phyloP scores from a whole-genome alignment of 2,329 filamentous ascomycete species.

The Aspergillus versicolor region DNA sequence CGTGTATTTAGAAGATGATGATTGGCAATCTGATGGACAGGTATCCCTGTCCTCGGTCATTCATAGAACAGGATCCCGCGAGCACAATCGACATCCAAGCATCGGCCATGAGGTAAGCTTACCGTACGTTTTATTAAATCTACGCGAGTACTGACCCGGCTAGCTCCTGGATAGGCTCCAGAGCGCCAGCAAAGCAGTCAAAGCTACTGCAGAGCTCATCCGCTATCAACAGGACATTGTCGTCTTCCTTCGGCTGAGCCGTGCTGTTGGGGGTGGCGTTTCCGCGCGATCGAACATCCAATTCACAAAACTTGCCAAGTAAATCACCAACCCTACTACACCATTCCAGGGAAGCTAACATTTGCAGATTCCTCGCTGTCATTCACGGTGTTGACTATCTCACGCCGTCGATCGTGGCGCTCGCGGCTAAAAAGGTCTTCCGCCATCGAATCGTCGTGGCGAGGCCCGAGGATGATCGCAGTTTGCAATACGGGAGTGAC shows the following conservation, averaged over 20 bases:
- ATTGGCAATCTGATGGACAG: slow-evolving; percentile 36
- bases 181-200: slow-evolving; percentile 57
- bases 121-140: no score
- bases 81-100: slow-evolving; percentile 17
- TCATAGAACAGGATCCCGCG: slow-evolving; percentile 23
- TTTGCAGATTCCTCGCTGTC: slow-evolving; percentile 60
- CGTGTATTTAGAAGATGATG: slow-evolving; percentile 68
- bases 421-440: slow-evolving; percentile 86
- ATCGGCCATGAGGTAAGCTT: slow-evolving; percentile 25
- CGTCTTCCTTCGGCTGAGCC: slow-evolving; percentile 82
- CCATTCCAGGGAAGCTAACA: neutral
- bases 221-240: slow-evolving; percentile 86
- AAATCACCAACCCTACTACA: neutral
- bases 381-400: slow-evolving; percentile 78
- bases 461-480: slow-evolving; percentile 70
- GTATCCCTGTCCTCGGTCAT: slow-evolving; percentile 39
- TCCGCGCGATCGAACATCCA: slow-evolving; percentile 77
- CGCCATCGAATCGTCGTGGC: slow-evolving; percentile 77
- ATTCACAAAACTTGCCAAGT: slow-evolving; percentile 67
- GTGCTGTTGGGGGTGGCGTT: slow-evolving; percentile 76
- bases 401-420: slow-evolving; percentile 76
- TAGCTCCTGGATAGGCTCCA: slow-evolving; percentile 58
- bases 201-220: slow-evolving; percentile 71
- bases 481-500: slow-evolving; percentile 90
- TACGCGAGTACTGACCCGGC: neutral